phyloP scores from a whole-genome alignment of 768 basidiomycete species.

The Leccinum disarticulatum region DNA sequence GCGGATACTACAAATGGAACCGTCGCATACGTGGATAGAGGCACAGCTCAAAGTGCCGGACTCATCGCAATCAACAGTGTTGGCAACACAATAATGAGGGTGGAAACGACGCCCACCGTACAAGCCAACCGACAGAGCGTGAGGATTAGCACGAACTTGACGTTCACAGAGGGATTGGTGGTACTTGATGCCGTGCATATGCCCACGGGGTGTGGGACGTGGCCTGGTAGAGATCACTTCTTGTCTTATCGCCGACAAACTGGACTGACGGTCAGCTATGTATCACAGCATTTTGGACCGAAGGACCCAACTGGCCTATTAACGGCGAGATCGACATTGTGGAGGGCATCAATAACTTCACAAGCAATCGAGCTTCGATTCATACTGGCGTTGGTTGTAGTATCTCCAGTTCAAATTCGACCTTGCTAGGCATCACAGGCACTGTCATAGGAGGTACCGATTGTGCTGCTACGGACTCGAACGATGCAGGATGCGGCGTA shows the following conservation, averaged over 20 bases:
- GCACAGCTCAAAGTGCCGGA: conserved; percentile 55
- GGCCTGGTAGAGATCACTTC: conserved; percentile 51
- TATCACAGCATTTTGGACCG: conserved; percentile 45
- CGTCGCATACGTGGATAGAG: conserved; percentile 66
- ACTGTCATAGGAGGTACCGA: conserved; percentile 65
- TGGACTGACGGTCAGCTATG: neutral
- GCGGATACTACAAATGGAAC: conserved; percentile 77
- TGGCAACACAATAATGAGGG: conserved; percentile 85
- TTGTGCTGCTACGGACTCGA: conserved; percentile 67
- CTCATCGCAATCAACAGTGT: conserved; percentile 64
- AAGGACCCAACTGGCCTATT: conserved; percentile 45
- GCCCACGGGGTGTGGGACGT: conserved; percentile 86
- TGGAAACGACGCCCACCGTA: conserved; percentile 80
- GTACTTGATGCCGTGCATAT: conserved; percentile 86
- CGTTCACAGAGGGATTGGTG: conserved; percentile 66
- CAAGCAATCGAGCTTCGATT: conserved; percentile 78
- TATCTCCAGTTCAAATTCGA: conserved; percentile 48
- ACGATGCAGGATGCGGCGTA: conserved; percentile 81
- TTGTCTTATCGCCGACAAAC: neutral
- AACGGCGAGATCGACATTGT: conserved; percentile 82
- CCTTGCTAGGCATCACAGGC: conserved; percentile 62
- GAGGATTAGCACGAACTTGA: conserved; percentile 65
- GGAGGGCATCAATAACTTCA: conserved; percentile 81
- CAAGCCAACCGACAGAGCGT: conserved; percentile 70
- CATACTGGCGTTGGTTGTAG: conserved; percentile 75